Conservation (phyloP, 139 green algal genomes). For the Trebouxia sp. region DNA sequence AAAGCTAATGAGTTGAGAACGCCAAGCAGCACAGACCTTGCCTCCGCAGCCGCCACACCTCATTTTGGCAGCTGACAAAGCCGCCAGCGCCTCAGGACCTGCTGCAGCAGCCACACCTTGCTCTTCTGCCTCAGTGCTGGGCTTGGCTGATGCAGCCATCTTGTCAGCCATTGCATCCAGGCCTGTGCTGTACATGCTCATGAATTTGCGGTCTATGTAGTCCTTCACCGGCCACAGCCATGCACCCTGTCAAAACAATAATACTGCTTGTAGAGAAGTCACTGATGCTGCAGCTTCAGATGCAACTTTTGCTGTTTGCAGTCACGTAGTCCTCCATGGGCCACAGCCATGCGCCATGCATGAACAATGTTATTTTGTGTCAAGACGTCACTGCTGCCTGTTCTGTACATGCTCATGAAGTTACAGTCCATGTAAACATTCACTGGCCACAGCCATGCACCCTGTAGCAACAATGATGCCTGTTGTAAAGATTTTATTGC, state of each 20-base stretch:
- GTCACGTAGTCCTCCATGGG: too few relatives aligned
- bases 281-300: too few relatives aligned
- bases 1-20: not conserved
- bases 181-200: conserved; percentile 72
- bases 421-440: conserved; percentile 91
- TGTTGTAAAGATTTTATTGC: too few relatives aligned
- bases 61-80: conserved; percentile 69
- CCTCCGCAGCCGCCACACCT: conserved; percentile 89
- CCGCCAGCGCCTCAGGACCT: conserved; percentile 47
- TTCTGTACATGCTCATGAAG: conserved; percentile 83
- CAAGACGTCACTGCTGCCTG: too few relatives aligned
- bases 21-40: conserved; percentile 62
- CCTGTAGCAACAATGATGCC: conserved; percentile 44
- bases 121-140: conserved; percentile 20
- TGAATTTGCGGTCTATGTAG: conserved; percentile 87
- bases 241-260: conserved; percentile 42
- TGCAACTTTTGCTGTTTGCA: too few relatives aligned
- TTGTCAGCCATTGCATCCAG: conserved; percentile 47
- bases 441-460: conserved; percentile 75
- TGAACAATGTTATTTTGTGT: too few relatives aligned
- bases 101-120: conserved; percentile 40
- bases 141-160: conserved; percentile 2
- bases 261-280: too few relatives aligned
- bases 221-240: conserved; percentile 93
- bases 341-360: too few relatives aligned